Base-by-base conservation (phyloP, 139 green algal species). In the Ettlia oleoabundans region DNA sequence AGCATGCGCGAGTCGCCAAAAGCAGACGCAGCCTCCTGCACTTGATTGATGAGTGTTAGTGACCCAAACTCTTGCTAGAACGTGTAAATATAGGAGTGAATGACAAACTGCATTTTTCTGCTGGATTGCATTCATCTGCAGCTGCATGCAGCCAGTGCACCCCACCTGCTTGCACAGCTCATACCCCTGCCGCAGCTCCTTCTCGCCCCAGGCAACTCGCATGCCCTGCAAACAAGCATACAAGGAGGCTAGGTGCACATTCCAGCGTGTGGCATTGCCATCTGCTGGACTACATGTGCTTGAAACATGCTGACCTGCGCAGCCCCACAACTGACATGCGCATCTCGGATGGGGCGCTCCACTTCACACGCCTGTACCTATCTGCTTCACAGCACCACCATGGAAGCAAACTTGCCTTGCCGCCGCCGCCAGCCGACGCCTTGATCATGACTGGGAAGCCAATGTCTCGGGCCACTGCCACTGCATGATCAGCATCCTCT, bases 1-100 rank as follows among this genome's bases (percentile, higher is more conserved):
- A 98, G 87, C 72, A 98, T 80, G 18, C 94, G 88, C 38, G 93
- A 88, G 67, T 98, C 93, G 24, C 88, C 88, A 85, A 98, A 96
- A 0, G 93, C 85, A 0, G 92, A 84, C 0, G 77, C 64, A 1
- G 94, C 94, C 84, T 98, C 94, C 15, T 93, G 81, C 71, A 78
- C 47, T 58, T 15, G 15, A 15, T 15, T 15, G 47, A 10, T 15
- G 47, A 10, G 13, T 15, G 47, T 15, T 15, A 58, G 47, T 58
- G 13, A 58, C 13, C 15, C 47, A 58, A 15, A 10, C 47, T 58
- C 47, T 15, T 58, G 13, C 13, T 18, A 52, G 7, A 3, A 28
- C n/a, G n/a, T n/a, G n/a, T n/a, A n/a, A n/a, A n/a, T n/a, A n/a
- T n/a, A n/a, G n/a, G n/a, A n/a, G n/a, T n/a, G n/a, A n/a, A n/a